Conservation (phyloP, 108 stramenopile genomes). For the Skeletonema marinoi region DNA sequence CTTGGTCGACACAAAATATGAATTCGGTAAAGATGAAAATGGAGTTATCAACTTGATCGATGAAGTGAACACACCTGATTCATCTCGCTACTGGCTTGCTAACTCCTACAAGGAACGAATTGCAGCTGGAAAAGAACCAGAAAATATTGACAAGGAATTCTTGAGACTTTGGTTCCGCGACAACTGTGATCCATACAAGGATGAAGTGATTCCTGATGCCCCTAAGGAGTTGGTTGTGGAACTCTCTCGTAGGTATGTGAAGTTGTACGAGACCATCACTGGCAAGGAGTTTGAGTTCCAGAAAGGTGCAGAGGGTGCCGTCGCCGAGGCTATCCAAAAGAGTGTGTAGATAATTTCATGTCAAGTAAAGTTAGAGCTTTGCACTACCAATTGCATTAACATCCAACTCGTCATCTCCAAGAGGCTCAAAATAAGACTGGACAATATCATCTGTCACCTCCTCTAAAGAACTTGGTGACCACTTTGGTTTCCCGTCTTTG, state of each 20-base stretch:
- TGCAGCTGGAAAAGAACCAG: slow-evolving; percentile 89
- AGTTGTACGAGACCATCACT: slow-evolving; percentile 97
- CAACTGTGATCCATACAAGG: slow-evolving; percentile 98
- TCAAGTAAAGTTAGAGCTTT: background rate
- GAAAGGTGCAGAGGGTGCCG: slow-evolving; percentile 52
- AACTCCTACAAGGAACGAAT: slow-evolving; percentile 86
- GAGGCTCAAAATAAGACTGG: slow-evolving; percentile 61
- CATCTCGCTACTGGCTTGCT: slow-evolving; percentile 96
- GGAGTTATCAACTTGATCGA: slow-evolving; percentile 93
- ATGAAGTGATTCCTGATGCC: slow-evolving; percentile 91
- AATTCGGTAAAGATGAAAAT: slow-evolving; percentile 91
- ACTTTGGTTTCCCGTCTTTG: slow-evolving; percentile 85
- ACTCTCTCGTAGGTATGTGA: slow-evolving; percentile 92
- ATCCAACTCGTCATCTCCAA: slow-evolving; percentile 54
- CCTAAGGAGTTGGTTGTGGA: slow-evolving; percentile 95
- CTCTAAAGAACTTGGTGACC: slow-evolving; percentile 65
- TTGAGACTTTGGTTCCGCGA: slow-evolving; percentile 95
- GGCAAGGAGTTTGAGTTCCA: slow-evolving; percentile 84
- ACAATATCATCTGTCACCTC: slow-evolving; percentile 66
- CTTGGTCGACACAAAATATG: slow-evolving; percentile 99
- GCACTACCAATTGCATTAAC: background rate
- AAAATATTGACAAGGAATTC: slow-evolving; percentile 99
- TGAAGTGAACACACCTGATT: slow-evolving; percentile 99
- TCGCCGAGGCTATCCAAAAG: slow-evolving; percentile 65
- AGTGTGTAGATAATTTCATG: slow-evolving; percentile 14